Conservation (phyloP, 2,329 filamentous ascomycete species). For the Diplocarpon rosae region DNA sequence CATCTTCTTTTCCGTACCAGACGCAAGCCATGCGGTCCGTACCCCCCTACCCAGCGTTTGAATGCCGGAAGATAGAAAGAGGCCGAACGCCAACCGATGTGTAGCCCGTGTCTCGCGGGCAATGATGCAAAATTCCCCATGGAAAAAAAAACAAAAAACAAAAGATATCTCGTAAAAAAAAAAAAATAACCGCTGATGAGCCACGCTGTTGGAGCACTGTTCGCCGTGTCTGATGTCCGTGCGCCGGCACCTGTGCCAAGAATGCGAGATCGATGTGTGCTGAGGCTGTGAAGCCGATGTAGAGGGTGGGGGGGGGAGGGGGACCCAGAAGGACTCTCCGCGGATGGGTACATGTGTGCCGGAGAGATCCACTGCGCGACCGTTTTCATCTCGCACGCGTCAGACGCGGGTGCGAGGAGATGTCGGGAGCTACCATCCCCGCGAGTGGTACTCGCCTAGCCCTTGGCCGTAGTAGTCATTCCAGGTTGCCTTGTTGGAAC, state of each 20-base stretch:
- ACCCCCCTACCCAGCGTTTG: no score
- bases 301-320: no score
- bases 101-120: constrained; percentile 16
- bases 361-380: no score
- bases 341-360: no score
- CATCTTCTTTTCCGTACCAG: constrained; percentile 16
- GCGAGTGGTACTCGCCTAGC: constrained; percentile 69
- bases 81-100: no score
- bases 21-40: constrained; percentile 2
- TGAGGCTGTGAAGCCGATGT: constrained; percentile 26
- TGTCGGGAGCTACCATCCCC: constrained; percentile 65
- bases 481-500: constrained; percentile 62
- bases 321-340: no score
- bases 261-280: constrained; percentile 23
- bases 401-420: constrained; percentile 13
- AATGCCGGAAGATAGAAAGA: no score
- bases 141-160: no score
- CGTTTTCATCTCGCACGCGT: no score
- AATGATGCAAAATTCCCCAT: no score
- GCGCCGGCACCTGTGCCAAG: constrained; percentile 22
- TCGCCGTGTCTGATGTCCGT: no score
- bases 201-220: constrained; percentile 16
- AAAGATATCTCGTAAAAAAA: no score
- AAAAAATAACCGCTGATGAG: constrained; percentile 18
- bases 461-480: constrained; percentile 81